These are phyloP conservation scores for Ulota crispa DNA, from an alignment of 225 moss, liverwort and hornwort genomes.

Conservation along the genomic window DNA sequence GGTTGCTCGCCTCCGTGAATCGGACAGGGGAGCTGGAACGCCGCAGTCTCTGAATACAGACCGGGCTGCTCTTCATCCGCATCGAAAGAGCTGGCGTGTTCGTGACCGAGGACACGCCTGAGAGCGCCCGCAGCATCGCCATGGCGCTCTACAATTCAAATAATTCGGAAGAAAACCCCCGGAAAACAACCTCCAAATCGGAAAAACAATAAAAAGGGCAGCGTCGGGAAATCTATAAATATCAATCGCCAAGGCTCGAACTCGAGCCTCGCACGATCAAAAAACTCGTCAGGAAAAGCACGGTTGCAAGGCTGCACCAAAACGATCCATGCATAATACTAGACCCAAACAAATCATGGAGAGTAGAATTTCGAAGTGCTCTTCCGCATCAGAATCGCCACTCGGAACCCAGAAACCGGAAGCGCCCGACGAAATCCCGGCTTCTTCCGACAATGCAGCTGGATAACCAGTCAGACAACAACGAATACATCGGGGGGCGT, in stretches of 20 bases:
- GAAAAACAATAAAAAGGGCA: not conserved
- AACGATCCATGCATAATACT: not conserved
- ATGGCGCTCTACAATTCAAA: constrained; percentile 16
- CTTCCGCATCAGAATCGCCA: not conserved
- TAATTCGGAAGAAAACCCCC: not conserved
- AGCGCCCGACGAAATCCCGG: not conserved
- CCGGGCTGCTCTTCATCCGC: constrained; percentile 15
- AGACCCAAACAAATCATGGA: not conserved
- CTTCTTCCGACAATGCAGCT: not conserved
- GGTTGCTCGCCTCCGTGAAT: not conserved
- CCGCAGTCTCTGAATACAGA: not conserved
- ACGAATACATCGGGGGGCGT: not conserved
- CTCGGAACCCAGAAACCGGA: not conserved
- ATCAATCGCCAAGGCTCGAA: not conserved
- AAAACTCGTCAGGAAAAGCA: not conserved
- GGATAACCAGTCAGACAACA: not conserved
- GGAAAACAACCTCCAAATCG: not conserved
- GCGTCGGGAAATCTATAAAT: not conserved
- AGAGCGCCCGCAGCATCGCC: constrained; percentile 23
- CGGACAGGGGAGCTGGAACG: not conserved
- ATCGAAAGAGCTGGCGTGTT: not conserved
- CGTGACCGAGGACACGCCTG: not conserved
- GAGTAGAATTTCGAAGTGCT: not conserved
- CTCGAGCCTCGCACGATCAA: not conserved
- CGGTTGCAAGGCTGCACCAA: not conserved